Base-by-base conservation (phyloP, 305 asterid genomes). In the Solanum hybrid region DNA sequence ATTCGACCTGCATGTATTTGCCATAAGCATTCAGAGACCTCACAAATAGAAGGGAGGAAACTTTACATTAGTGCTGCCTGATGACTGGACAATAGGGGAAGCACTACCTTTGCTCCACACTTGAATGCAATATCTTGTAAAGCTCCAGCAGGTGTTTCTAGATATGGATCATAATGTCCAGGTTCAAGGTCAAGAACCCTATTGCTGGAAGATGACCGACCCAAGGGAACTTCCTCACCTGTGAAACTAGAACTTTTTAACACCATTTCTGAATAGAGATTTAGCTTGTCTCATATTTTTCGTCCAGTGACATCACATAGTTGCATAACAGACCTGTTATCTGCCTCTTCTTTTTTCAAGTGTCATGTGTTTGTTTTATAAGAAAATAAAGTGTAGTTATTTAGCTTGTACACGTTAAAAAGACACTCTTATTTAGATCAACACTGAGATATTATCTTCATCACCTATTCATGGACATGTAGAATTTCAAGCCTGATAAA, bases 51-150 rank as follows among this genome's bases (percentile, higher is more conserved):
- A 73, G 46, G 83, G 37, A 73, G 42, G 88, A 22, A 22, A 85
- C 76, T 85, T 31, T 11, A 85, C 3, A 9, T 31, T 11, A 57
- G 76, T 51, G 88, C 76, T 34, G 74, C 87, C 61, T 69, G 76
- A 31, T 57, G 46, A 57, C 77, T 20, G 88, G 33, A 26, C 88
- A 33, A 85, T 57, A 33, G 76, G 61, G 89, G 89, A 74, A 90
- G 87, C 69, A 89, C 91, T 93, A 98, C 99, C 98, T 96, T 97
- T 61, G 98, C 89, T 92, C 99, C 97, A 92, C 99, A 98, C 93
- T 94, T 95, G 16, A 91, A 90, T 78, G 99, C 99, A 89, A 98
- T 98, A 86, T 98, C 97, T 87, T 94, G 97, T 74, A 98, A 93
- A 77, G 93, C 98, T 90, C 92, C 98, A 88, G 91, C 92, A 86